Evolutionary conservation across 805 yeast species (phyloP).

Genomic region (Scheffersomyces lignosus): DNA sequence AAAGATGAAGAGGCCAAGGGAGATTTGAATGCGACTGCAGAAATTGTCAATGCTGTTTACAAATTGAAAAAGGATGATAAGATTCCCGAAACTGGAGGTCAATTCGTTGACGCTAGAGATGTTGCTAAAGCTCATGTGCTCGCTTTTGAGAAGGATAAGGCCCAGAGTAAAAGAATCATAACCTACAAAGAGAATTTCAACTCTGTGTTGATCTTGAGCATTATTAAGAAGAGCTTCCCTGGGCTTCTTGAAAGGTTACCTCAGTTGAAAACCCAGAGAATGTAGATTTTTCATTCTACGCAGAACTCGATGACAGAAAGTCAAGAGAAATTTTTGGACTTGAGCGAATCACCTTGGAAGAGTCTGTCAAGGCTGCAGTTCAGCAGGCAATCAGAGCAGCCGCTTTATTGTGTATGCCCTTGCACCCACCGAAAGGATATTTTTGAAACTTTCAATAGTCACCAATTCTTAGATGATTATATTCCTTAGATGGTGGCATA

Average conservation of each 20-base stretch:
- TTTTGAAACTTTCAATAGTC: too few relatives aligned
- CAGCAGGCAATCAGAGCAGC: too few relatives aligned
- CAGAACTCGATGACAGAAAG: constrained; percentile 33
- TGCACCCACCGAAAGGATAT: too few relatives aligned
- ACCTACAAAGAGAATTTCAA: constrained; percentile 17
- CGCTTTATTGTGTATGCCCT: too few relatives aligned
- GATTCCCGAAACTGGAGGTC: constrained; percentile 20
- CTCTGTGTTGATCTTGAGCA: constrained; percentile 30
- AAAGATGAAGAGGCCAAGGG: constrained; percentile 12
- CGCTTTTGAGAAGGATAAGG: constrained; percentile 42
- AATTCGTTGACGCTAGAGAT: constrained; percentile 57
- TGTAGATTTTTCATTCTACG: constrained; percentile 6
- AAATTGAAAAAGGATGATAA: constrained; percentile 5
- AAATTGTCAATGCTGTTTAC: constrained; percentile 7
- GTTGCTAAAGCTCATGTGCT: constrained; percentile 56
- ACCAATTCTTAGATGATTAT: too few relatives aligned
- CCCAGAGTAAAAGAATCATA: constrained; percentile 35
- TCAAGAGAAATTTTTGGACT: constrained; percentile 40
- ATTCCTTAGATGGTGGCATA: too few relatives aligned
- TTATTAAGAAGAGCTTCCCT: constrained; percentile 41
- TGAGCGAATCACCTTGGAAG: constrained; percentile 35
- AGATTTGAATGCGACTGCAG: constrained; percentile 14
- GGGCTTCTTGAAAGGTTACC: constrained; percentile 45
- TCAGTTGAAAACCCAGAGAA: constrained; percentile 37
- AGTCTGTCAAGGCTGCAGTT: constrained; percentile 42